A percentile compares a stretch with the other conserved stretches of the same genome.
Evolutionary conservation across 257 asterid species (phyloP).

Genomic region (Coffea eugenioides): DNA sequence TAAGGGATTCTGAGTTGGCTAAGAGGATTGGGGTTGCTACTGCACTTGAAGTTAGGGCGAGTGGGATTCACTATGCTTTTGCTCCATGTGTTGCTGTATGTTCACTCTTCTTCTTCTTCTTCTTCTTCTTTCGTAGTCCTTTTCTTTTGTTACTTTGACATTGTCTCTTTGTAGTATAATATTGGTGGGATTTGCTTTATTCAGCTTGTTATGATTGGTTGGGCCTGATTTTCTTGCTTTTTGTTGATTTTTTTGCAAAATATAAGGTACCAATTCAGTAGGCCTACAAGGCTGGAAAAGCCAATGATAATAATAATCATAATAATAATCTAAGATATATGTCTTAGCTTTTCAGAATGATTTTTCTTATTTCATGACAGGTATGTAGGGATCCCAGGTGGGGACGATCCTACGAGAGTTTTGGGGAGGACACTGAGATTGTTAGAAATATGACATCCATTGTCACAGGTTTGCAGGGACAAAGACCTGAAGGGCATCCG

Average conservation of each 20-base stretch:
- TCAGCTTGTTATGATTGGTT: neutral
- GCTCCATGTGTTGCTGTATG: slow-evolving; percentile 95
- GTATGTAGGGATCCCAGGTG: slow-evolving; percentile 93
- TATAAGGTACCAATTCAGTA: neutral
- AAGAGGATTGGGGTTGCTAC: slow-evolving; percentile 84
- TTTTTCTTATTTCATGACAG: slow-evolving; percentile 33
- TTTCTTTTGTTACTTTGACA: neutral
- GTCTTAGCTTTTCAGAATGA: neutral
- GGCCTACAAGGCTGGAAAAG: neutral
- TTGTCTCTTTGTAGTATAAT: too few relatives aligned
- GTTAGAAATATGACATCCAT: slow-evolving; percentile 75
- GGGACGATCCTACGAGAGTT: slow-evolving; percentile 96
- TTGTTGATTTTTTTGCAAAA: neutral
- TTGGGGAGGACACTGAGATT: slow-evolving; percentile 78
- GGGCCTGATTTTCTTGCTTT: neutral
- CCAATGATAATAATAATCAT: neutral
- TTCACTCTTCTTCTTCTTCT: neutral
- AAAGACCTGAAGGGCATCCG: slow-evolving; percentile 84
- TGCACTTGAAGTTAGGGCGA: slow-evolving; percentile 94
- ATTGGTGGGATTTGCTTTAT: neutral
- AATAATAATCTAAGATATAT: neutral
- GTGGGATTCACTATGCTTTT: slow-evolving; percentile 83
- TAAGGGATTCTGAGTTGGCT: slow-evolving; percentile 68
- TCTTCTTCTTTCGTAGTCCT: too few relatives aligned
- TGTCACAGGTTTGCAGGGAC: slow-evolving; percentile 89